phyloP scores from a whole-genome alignment of 1,284 basidiomycete species.

The Phylloporus gajari region DNA sequence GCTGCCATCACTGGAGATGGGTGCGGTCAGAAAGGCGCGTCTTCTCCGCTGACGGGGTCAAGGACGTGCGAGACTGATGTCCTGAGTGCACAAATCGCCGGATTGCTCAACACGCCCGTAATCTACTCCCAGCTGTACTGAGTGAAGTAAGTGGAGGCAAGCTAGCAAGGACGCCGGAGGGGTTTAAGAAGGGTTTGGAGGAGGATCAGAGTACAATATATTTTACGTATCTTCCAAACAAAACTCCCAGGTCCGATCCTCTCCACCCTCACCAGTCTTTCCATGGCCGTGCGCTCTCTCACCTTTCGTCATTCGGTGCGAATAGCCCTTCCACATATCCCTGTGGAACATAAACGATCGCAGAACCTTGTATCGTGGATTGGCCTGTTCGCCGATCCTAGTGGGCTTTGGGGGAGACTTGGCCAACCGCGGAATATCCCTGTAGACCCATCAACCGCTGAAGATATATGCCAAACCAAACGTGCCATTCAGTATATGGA shows the following conservation, averaged over 20 bases:
- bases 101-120: slow-evolving; percentile 76
- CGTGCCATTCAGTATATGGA: slow-evolving; percentile 90
- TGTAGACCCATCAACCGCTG: slow-evolving; percentile 41
- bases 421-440: slow-evolving; percentile 84
- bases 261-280: slow-evolving; percentile 75
- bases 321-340: slow-evolving; percentile 82
- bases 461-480: slow-evolving; percentile 22
- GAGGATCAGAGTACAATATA: slow-evolving; percentile 49
- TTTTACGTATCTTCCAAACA: slow-evolving; percentile 54
- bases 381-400: slow-evolving; percentile 56
- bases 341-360: slow-evolving; percentile 88
- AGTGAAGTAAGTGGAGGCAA: slow-evolving; percentile 79
- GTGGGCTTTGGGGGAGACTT: slow-evolving; percentile 72
- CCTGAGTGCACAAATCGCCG: slow-evolving; percentile 78
- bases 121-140: slow-evolving; percentile 75
- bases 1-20: slow-evolving; percentile 74
- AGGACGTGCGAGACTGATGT: slow-evolving; percentile 76
- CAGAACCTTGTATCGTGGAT: slow-evolving; percentile 78
- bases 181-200: slow-evolving; percentile 78
- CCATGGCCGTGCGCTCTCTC: slow-evolving; percentile 72
- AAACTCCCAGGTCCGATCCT: slow-evolving; percentile 85
- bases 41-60: slow-evolving; percentile 66
- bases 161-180: slow-evolving; percentile 80
- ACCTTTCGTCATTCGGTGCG: slow-evolving; percentile 92
- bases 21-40: slow-evolving; percentile 79